Evolutionary conservation across 148 eudicot species (phyloP).

Genomic region (Rhododendron griersonianum): DNA sequence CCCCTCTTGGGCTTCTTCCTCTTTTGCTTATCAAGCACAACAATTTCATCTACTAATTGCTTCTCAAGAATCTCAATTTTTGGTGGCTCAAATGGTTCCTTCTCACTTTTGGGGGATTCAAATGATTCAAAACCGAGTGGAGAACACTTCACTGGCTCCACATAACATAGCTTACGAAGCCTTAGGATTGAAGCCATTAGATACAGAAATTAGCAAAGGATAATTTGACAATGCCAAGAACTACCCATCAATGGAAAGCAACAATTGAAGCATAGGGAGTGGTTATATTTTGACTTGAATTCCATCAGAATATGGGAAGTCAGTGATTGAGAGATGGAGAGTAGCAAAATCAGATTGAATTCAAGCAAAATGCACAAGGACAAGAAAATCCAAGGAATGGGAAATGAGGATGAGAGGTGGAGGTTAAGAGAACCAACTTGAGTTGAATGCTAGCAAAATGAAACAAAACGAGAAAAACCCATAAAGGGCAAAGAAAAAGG

Average conservation of each 20-base stretch:
- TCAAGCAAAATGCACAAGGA: not conserved
- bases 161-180: constrained; percentile 34
- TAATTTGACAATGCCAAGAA: not conserved
- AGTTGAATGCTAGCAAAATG: not conserved
- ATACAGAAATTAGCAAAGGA: not conserved
- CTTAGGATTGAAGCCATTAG: constrained; percentile 42
- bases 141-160: constrained; percentile 22
- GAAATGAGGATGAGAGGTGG: not conserved
- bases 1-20: constrained; percentile 12
- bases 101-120: constrained; percentile 16
- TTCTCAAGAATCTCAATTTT: not conserved
- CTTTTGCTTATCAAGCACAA: not conserved
- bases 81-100: constrained; percentile 5
- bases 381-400: not conserved
- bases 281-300: not conserved
- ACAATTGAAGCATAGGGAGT: not conserved
- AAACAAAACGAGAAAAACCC: not conserved
- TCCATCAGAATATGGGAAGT: not conserved
- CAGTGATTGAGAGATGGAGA: not conserved
- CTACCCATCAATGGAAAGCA: not conserved
- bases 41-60: not conserved
- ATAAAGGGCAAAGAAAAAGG: not conserved
- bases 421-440: not conserved
- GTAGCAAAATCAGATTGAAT: not conserved
- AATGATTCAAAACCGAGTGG: constrained; percentile 12